Base-by-base conservation (phyloP, 441 rosid species). In the Erysimum cheiri region DNA sequence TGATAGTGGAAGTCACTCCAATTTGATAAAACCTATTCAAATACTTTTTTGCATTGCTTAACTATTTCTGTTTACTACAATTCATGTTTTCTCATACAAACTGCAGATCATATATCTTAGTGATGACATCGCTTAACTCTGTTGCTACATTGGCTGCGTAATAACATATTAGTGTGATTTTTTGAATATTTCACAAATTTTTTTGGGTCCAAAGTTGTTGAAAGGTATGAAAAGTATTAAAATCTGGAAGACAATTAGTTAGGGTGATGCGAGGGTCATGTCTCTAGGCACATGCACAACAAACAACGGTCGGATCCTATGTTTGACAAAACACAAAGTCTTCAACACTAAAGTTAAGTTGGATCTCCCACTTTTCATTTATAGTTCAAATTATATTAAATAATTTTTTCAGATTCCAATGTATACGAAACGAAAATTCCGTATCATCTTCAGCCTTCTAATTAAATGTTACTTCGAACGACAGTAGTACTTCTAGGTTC, bases 301-400 rank as follows among this genome's bases (percentile, higher is more conserved):
- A 64, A 76, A 70, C 75, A 76, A 76, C 62, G 79, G 79, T 76
- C 75, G 79, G 79, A 70, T 64, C 68, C 79, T 76, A 76, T 64
- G 71, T 76, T 70, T 76, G 79, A 70, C 79, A 50, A 76, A 64
- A 76, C 75, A 70, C 62, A 24, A 33, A 58, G 75, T 69, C 75
- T 26, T 69, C 74, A 56, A 63, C 75, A 40, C 71, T 56, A 48
- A 49, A 56, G 46, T 58, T 69, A 3, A 64, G 72, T 64, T 65
- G 59, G 79, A 70, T 70, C 63, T 59, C 50, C 48, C 58, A 28
- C 35, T 75, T 75, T 68, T 69, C 70, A 41, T 62, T 75, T 69
- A 59, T 67, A 72, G 37, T 57, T 46, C 15, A 50, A 24, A 24
- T 0, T 49, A 57, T 33, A 52, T 67, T 35, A 15, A 12, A 67